Conservation (phyloP, 1,284 basidiomycete genomes). For the Tilletiaria anomala region DNA sequence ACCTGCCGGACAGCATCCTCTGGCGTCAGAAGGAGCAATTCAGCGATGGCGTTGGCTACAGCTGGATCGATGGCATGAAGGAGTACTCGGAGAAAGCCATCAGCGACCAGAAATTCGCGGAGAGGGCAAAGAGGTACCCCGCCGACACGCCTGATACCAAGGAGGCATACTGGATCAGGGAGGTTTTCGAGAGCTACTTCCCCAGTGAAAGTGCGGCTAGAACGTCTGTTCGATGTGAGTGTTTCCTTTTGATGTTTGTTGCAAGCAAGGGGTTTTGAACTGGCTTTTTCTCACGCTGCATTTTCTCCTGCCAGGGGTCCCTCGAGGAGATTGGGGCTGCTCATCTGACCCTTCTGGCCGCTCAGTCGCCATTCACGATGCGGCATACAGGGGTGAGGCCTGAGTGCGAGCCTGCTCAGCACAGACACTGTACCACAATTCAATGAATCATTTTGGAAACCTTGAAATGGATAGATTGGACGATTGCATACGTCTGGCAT, state of each 20-base stretch:
- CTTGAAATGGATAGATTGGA: too few species aligned
- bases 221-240: constrained; percentile 57
- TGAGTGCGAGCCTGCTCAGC: too few species aligned
- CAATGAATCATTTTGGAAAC: too few species aligned
- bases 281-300: not conserved
- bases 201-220: constrained; percentile 68
- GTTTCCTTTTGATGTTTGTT: constrained; percentile 1
- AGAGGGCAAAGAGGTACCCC: constrained; percentile 62
- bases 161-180: constrained; percentile 88
- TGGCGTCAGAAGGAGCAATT: constrained; percentile 99
- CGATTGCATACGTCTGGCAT: too few species aligned
- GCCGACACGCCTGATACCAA: constrained; percentile 83
- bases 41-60: constrained; percentile 97
- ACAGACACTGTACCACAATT: too few species aligned
- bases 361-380: constrained; percentile 86
- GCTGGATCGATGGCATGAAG: constrained; percentile 99
- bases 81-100: constrained; percentile 62
- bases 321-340: constrained; percentile 91
- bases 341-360: constrained; percentile 84
- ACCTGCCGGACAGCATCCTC: constrained; percentile 82
- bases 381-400: constrained; percentile 52
- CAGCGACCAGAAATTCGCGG: constrained; percentile 67
- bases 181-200: constrained; percentile 67
- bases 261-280: not conserved
- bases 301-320: constrained; percentile 52